Evolutionary conservation across 768 basidiomycete genomes (phyloP).

Genomic region (Podaxis sp.): DNA sequence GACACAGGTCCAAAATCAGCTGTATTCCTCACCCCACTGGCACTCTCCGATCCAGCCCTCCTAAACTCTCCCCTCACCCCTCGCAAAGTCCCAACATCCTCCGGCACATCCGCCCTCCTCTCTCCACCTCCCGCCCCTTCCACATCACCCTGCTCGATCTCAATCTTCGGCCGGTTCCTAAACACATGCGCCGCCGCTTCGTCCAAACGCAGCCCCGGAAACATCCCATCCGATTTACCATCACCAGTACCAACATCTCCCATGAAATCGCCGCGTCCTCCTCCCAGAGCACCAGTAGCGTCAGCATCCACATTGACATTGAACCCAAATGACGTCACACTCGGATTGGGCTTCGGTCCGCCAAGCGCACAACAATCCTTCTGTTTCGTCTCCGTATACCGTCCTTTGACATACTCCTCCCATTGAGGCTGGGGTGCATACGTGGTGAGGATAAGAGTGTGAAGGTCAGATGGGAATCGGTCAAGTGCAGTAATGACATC

Average conservation of each 20-base stretch:
- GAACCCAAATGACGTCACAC: constrained; percentile 19
- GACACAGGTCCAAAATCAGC: constrained; percentile 27
- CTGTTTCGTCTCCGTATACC: constrained; percentile 83
- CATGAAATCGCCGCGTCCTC: constrained; percentile 1
- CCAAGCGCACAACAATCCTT: constrained; percentile 78
- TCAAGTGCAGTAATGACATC: constrained; percentile 89
- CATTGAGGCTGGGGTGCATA: constrained; percentile 76
- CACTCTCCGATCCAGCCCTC: constrained; percentile 1
- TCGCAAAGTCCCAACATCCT: constrained; percentile 3
- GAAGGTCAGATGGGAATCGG: constrained; percentile 79
- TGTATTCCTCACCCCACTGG: constrained; percentile 25
- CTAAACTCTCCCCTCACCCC: constrained; percentile 14
- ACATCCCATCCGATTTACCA: constrained; percentile 36
- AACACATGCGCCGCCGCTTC: neutral
- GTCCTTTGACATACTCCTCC: constrained; percentile 84
- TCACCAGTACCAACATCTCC: constrained; percentile 14
- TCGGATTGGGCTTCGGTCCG: constrained; percentile 73
- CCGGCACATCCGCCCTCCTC: constrained; percentile 9
- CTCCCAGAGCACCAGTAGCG: neutral
- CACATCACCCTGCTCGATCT: constrained; percentile 8
- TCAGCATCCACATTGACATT: neutral
- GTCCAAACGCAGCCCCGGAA: constrained; percentile 16
- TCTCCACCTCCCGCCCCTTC: neutral
- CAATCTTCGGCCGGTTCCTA: neutral
- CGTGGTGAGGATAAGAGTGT: constrained; percentile 48